These are phyloP conservation scores for Coemansia sp. DNA, from an alignment of 192 early-diverging fungal genomes.

Conservation along the genomic window DNA sequence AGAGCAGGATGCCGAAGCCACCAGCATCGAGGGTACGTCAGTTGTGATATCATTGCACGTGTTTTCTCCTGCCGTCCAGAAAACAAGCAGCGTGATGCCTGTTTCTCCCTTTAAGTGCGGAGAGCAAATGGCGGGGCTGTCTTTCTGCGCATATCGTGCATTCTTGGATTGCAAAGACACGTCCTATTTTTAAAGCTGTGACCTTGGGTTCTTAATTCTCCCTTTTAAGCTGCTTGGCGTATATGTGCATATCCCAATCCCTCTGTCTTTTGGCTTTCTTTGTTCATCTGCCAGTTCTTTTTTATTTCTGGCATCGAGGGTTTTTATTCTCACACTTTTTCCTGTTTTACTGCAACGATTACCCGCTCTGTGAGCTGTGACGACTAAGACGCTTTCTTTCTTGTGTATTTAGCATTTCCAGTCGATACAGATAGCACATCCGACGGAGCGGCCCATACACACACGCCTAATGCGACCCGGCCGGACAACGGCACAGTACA, in stretches of 20 bases:
- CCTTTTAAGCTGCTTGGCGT: background rate
- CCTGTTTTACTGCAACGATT: background rate
- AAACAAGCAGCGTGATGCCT: background rate
- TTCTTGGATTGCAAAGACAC: background rate
- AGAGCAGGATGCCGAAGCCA: background rate
- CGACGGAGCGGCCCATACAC: background rate
- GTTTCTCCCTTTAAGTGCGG: background rate
- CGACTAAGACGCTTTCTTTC: background rate
- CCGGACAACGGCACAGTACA: background rate
- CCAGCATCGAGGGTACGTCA: background rate
- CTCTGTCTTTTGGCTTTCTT: background rate
- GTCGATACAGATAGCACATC: background rate
- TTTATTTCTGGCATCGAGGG: background rate
- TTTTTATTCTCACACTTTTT: conserved; percentile 3
- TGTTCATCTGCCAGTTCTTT: conserved; percentile 3
- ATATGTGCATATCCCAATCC: background rate
- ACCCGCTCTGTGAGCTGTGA: background rate
- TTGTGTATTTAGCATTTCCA: background rate
- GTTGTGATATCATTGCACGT: no score
- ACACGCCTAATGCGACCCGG: background rate
- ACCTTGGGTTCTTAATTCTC: no score
- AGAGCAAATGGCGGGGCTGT: background rate
- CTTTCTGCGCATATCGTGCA: background rate
- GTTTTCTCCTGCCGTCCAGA: background rate
- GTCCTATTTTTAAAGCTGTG: background rate